Conservation (phyloP, 345 rosid species). For the Brassica juncea region DNA sequence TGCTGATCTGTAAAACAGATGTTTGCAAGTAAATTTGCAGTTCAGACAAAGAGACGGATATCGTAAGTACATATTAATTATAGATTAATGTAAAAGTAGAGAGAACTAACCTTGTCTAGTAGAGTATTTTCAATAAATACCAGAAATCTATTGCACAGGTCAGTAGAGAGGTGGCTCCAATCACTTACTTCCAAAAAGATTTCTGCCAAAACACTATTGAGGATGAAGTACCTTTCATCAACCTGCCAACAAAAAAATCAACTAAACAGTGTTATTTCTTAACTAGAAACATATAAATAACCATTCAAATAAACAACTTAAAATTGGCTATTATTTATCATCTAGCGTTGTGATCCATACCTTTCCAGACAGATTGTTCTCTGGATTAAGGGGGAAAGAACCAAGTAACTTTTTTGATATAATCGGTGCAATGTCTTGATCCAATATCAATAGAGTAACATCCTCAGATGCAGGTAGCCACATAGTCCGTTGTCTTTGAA, state of each 20-base stretch:
- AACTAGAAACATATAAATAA: constrained; percentile 4
- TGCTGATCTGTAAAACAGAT: constrained; percentile 48
- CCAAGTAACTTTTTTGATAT: constrained; percentile 59
- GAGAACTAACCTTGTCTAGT: constrained; percentile 62
- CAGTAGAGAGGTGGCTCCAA: constrained; percentile 51
- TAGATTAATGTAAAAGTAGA: constrained; percentile 3
- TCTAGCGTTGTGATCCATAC: constrained; percentile 37
- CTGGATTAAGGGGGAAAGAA: constrained; percentile 59
- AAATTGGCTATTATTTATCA: background rate
- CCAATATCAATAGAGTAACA: constrained; percentile 41
- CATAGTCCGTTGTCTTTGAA: constrained; percentile 22
- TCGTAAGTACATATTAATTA: background rate
- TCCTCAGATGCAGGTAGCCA: constrained; percentile 40
- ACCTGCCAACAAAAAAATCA: constrained; percentile 53
- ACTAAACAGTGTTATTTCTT: background rate
- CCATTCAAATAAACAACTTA: constrained; percentile 12
- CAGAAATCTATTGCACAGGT: constrained; percentile 55
- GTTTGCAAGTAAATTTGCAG: constrained; percentile 9
- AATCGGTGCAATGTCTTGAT: constrained; percentile 48
- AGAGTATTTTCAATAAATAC: constrained; percentile 63
- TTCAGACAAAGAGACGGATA: constrained; percentile 3
- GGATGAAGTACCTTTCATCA: constrained; percentile 59
- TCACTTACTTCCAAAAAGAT: constrained; percentile 66
- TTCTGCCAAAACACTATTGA: constrained; percentile 63
- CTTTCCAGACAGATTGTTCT: constrained; percentile 50